phyloP scores from a whole-genome alignment of 2,329 filamentous ascomycete species.

The Boeremia exigua region DNA sequence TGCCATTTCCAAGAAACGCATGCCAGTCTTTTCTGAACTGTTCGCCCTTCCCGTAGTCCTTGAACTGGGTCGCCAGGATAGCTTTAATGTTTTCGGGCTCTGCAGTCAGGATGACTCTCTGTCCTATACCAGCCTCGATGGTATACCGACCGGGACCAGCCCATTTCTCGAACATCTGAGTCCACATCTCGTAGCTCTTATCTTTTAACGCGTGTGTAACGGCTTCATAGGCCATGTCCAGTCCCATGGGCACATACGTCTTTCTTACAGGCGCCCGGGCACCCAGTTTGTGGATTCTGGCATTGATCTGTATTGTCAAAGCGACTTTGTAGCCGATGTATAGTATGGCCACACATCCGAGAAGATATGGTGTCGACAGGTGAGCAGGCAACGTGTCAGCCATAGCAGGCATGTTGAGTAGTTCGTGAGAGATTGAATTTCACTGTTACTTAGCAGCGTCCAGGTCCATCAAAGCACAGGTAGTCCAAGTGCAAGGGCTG shows the following conservation, averaged over 20 bases:
- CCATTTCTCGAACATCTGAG: conserved; percentile 54
- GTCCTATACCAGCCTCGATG: conserved; percentile 63
- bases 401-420: conserved; percentile 25
- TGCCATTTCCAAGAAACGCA: conserved; percentile 74
- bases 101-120: conserved; percentile 74
- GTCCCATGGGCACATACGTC: conserved; percentile 55
- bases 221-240: conserved; percentile 69
- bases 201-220: conserved; percentile 61
- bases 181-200: conserved; percentile 68
- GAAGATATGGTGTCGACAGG: conserved; percentile 29
- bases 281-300: conserved; percentile 52
- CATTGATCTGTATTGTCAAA: conserved; percentile 37
- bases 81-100: conserved; percentile 93
- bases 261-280: conserved; percentile 51
- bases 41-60: conserved; percentile 81
- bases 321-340: conserved; percentile 27
- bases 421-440: background rate
- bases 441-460: background rate
- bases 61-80: conserved; percentile 84
- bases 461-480: background rate
- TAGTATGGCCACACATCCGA: conserved; percentile 29
- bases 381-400: conserved; percentile 23
- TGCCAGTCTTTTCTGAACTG: conserved; percentile 77
- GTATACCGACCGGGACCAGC: conserved; percentile 59
- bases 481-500: background rate